phyloP scores from a whole-genome alignment of 1,284 basidiomycete genomes.

The Amylostereum areolatum region DNA sequence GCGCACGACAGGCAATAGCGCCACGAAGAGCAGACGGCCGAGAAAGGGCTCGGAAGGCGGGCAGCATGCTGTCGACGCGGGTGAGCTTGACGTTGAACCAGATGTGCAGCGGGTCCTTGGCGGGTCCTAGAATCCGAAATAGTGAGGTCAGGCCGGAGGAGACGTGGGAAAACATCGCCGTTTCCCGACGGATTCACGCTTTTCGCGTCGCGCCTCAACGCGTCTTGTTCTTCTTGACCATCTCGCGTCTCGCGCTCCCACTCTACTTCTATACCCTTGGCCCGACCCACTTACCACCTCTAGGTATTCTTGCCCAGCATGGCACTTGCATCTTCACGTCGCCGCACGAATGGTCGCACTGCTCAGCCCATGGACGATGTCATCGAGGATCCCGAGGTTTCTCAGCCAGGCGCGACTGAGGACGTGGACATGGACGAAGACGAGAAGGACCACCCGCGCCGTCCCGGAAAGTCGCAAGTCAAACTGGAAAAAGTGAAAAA shows the following conservation, averaged over 20 bases:
- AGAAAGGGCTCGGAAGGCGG: conserved; percentile 31
- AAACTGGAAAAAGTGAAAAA: conserved; percentile 10
- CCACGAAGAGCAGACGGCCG: conserved; percentile 7
- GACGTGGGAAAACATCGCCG: neutral
- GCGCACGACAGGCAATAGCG: conserved; percentile 1
- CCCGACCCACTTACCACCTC: no score
- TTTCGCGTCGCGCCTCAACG: neutral
- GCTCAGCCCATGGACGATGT: conserved; percentile 38
- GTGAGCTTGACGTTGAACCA: neutral
- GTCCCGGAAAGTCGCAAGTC: conserved; percentile 30
- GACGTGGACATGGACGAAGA: conserved; percentile 45
- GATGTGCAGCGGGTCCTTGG: neutral
- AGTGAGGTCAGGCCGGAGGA: neutral
- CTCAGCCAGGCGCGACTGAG: conserved; percentile 26
- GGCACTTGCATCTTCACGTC: no score
- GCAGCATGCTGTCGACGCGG: conserved; percentile 34
- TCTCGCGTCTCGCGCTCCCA: neutral
- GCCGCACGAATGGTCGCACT: no score
- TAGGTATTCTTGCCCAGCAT: no score
- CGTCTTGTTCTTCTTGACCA: neutral
- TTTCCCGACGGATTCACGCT: neutral
- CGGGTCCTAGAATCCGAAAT: no score
- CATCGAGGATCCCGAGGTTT: conserved; percentile 50
- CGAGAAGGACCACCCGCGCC: conserved; percentile 30
- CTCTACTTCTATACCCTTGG: no score